Evolutionary conservation across 2,329 filamentous ascomycete species (phyloP), one percentile per base, ranked within the genome.

Genomic region (Colletotrichum sp.): DNA sequence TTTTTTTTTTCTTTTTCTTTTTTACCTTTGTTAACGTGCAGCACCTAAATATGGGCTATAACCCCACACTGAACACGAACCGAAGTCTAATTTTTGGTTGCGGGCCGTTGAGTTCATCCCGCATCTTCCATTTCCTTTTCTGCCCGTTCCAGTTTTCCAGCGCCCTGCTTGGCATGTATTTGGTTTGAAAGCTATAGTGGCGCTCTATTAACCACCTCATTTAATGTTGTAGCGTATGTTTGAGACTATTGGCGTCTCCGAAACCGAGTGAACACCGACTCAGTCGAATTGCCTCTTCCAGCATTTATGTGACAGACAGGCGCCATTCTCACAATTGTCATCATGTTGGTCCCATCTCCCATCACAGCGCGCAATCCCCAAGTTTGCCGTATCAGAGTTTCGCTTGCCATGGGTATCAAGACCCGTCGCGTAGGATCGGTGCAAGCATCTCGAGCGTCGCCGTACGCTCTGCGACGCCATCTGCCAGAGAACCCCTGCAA

Each of bases 401-500:
- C 18, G n/a, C 49, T 39, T 55, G 65, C 28, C 30, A 39, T 24
- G 28, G 13, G 13, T 8, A 7, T 52, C 32, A 30, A 75, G 36
- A 75, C 36, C 49, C 28, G 24, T n/a, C 34, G 21, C n/a, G 67
- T 72, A 34, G 28, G 62, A 75, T 62, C 69, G 62, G 28, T 24
- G 62, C 68, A 71, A 59, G 72, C 72, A 75, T 71, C 34, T 18
- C 10, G 36, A 60, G 15, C 68, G 36, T 71, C 28, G 28, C 49
- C 21, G 18, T 28, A 13, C 39, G 30, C 26, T 59, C 59, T 71
- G 59, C 44, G 67, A 74, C 71, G 60, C 49, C 13, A 34, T 16
- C 26, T 63, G 71, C 71, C 71, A 15, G 71, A 74, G 67, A 39
- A 74, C 60, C 71, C 71, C 44, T 74, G 71, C 24, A 10, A 21